Base-by-base conservation (phyloP, 2,329 filamentous ascomycete species). In the Teratosphaeriaceae sp. region DNA sequence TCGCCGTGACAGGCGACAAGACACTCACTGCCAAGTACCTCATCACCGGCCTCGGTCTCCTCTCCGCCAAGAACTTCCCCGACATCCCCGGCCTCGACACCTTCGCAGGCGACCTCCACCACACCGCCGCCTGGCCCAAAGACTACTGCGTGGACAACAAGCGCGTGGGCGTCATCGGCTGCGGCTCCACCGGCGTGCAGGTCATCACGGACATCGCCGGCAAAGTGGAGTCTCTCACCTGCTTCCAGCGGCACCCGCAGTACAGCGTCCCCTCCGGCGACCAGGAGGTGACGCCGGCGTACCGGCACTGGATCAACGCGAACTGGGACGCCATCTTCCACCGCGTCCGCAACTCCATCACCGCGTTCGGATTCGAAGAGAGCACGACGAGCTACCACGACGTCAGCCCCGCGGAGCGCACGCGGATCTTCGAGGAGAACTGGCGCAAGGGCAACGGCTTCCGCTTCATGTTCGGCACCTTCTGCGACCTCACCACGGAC, bases 221-320 rank as follows among this genome's bases (percentile, higher is more conserved):
- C 18, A 44, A 52, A 8, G 62, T 65, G 12, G 45, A 54, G 22
- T 49, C 45, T 1, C 40, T 66, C 30, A 50, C 49, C 13, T 56
- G 49, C 24, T 65, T 68, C 50, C 60, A 67, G 42, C 56, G 66
- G 12, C 55, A 57, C 13, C 63, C 67, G 2, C 61, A 67, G 27
- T 66, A 64, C 48, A 55, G 42, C 19, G 55, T 67, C 0, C 66
- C 66, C 2, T 51, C 49, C 8, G 58, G 60, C 4, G 51, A 66
- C n/a, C 40, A 45, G 8, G 43, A 47, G 0, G 49, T 66, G 2
- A 44, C 50, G 0, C 12, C 44, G 3, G 48, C 53, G 15, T 52
- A 68, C 29, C 57, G 62, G 3, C 36, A 54, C 2, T 37, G 50
- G 35, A 51, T 64, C 40, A 64, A 66, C 38, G 51, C 58, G 3